These are phyloP conservation scores for Strigomonas culicis DNA, from an alignment of 208 protist species.

Conservation along the genomic window DNA sequence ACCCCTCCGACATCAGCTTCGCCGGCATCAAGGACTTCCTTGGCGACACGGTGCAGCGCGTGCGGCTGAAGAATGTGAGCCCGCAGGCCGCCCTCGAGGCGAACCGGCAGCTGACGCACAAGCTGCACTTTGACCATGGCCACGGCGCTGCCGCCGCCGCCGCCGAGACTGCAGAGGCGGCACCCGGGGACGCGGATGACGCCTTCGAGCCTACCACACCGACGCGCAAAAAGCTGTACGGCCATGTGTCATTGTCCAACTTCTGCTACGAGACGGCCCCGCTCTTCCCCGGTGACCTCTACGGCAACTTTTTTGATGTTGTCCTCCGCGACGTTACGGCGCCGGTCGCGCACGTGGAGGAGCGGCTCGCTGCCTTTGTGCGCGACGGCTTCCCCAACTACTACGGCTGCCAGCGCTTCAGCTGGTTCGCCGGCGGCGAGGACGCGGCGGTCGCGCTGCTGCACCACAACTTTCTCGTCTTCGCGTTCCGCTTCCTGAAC, in stretches of 20 bases:
- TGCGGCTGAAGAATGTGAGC: constrained; percentile 65
- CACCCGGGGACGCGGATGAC: too few relatives aligned
- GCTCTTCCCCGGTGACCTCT: constrained; percentile 63
- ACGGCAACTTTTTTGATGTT: constrained; percentile 82
- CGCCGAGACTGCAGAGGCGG: too few relatives aligned
- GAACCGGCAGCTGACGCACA: constrained; percentile 42
- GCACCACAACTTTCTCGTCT: constrained; percentile 81
- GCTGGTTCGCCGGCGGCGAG: constrained; percentile 76
- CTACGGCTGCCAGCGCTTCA: constrained; percentile 87
- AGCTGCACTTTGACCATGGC: constrained; percentile 12
- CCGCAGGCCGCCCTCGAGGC: constrained; percentile 54
- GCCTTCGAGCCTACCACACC: constrained; percentile 2
- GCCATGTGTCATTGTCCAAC: constrained; percentile 73
- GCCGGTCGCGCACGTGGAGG: constrained; percentile 29
- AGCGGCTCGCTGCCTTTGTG: constrained; percentile 44
- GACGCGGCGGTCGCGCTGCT: constrained; percentile 79
- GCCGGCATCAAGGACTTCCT: constrained; percentile 88
- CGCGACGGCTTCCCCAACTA: constrained; percentile 84
- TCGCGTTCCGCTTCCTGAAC: constrained; percentile 84
- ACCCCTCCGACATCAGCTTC: constrained; percentile 72
- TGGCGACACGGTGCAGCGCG: constrained; percentile 82
- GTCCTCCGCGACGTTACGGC: constrained; percentile 73
- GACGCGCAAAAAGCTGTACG: too few relatives aligned
- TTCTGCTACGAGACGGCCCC: constrained; percentile 75
- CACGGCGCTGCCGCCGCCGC: too few relatives aligned